Evolutionary conservation across 1,284 basidiomycete species (phyloP).

Genomic region (Austropuccinia psidii): DNA sequence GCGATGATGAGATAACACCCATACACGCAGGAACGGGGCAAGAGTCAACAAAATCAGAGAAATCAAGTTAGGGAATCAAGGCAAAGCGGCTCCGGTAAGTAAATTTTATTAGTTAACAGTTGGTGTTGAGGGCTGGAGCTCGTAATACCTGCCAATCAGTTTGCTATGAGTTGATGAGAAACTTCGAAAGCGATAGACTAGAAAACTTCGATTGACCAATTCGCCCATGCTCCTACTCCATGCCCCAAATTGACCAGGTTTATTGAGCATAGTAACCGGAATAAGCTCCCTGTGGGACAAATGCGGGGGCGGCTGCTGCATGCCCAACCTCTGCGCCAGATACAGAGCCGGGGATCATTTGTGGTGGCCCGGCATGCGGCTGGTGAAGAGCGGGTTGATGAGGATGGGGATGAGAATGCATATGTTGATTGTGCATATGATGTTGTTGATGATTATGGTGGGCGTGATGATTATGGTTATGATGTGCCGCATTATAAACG

Average conservation of each 20-base stretch:
- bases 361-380: constrained; percentile 8
- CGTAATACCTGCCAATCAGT: not conserved
- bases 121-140: too few relatives aligned
- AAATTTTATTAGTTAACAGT: not conserved
- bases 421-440: constrained; percentile 5
- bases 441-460: constrained; percentile 31
- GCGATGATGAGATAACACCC: not conserved
- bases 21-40: constrained; percentile 7
- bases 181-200: not conserved
- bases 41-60: constrained; percentile 19
- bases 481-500: constrained; percentile 11
- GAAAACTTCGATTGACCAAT: not conserved
- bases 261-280: constrained; percentile 35
- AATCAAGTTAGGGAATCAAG: constrained; percentile 14
- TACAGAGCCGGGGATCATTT: not conserved
- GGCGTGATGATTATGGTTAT: constrained; percentile 16
- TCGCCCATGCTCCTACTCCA: not conserved
- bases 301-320: constrained; percentile 18
- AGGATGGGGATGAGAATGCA: constrained; percentile 29
- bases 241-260: not conserved
- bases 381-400: constrained; percentile 24
- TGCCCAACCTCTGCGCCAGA: not conserved
- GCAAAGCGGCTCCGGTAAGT: constrained; percentile 3
- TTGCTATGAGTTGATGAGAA: too few relatives aligned
- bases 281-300: constrained; percentile 30